Percentiles rank a stretch among this genome's conserved stretches.
Conservation (phyloP, 768 basidiomycete species). For the Termitomyces eurrhizus region DNA sequence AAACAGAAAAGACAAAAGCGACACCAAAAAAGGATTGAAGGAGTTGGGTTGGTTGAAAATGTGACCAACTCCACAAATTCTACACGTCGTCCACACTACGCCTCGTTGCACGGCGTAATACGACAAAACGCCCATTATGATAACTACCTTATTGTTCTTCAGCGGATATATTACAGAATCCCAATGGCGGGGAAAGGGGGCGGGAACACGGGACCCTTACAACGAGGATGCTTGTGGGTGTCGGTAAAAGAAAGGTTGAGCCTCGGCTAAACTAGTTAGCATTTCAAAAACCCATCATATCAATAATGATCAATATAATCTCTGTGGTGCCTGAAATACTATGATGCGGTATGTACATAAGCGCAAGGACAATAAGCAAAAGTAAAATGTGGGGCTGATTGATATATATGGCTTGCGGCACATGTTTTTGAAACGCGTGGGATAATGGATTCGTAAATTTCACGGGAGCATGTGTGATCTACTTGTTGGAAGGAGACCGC, state of each 20-base stretch:
- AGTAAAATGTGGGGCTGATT: neutral
- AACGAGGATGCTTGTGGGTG: constrained; percentile 1
- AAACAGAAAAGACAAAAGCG: neutral
- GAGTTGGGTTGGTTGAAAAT: neutral
- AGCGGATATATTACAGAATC: neutral
- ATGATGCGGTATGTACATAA: neutral
- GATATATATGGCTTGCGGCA: neutral
- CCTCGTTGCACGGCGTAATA: constrained; percentile 1
- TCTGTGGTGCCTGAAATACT: constrained; percentile 4
- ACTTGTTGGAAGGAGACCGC: too few species aligned
- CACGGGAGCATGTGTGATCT: neutral
- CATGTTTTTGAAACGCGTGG: neutral
- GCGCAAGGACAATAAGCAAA: neutral
- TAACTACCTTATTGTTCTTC: neutral
- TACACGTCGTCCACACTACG: neutral
- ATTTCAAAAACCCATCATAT: neutral
- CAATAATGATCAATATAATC: too few species aligned
- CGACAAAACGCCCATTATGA: neutral
- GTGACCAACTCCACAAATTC: neutral
- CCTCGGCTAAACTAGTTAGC: neutral
- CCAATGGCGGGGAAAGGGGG: neutral
- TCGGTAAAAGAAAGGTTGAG: neutral
- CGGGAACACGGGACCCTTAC: neutral
- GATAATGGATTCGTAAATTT: neutral
- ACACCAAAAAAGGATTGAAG: neutral